A percentile compares a stretch with the other conserved stretches of the same genome.
Conservation (phyloP, 352 stramenopile species). For the Bremia lactucae region DNA sequence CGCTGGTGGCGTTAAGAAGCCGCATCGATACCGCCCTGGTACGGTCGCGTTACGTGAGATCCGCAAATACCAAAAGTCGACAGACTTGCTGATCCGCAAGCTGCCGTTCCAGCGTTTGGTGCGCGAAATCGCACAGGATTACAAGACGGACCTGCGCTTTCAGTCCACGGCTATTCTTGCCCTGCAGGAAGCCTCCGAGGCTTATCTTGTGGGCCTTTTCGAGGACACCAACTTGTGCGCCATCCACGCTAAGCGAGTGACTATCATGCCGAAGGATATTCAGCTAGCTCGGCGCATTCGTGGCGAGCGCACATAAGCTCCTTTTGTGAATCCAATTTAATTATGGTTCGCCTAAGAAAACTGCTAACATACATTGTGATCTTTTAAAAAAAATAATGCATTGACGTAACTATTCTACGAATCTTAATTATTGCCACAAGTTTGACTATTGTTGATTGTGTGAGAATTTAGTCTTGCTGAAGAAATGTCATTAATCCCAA, state of each 20-base stretch:
- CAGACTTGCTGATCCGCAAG: slow-evolving; percentile 92
- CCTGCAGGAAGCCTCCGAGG: slow-evolving; percentile 67
- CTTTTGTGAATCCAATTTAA: too few species aligned
- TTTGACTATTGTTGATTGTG: too few species aligned
- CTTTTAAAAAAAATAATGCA: too few species aligned
- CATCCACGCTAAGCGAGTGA: slow-evolving; percentile 94
- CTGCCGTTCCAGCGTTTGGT: slow-evolving; percentile 95
- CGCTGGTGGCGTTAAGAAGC: slow-evolving; percentile 90
- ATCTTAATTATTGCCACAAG: too few species aligned
- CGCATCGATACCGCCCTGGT: slow-evolving; percentile 65
- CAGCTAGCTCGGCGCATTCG: slow-evolving; percentile 88
- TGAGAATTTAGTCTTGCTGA: too few species aligned
- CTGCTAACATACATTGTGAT: too few species aligned
- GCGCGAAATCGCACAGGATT: slow-evolving; percentile 93
- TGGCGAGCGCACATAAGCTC: slow-evolving; percentile 83
- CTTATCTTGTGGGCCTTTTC: slow-evolving; percentile 91
- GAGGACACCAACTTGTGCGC: slow-evolving; percentile 93
- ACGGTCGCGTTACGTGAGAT: slow-evolving; percentile 92
- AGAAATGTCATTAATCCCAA: too few species aligned
- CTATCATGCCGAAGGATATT: slow-evolving; percentile 96
- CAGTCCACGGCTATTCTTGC: slow-evolving; percentile 89
- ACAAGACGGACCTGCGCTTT: slow-evolving; percentile 94
- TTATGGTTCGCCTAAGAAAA: too few species aligned
- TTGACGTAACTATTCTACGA: too few species aligned
- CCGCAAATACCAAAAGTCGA: slow-evolving; percentile 92